These are phyloP conservation scores for Colletotrichum melonis DNA, from an alignment of 2,329 filamentous ascomycete genomes.

Conservation along the genomic window DNA sequence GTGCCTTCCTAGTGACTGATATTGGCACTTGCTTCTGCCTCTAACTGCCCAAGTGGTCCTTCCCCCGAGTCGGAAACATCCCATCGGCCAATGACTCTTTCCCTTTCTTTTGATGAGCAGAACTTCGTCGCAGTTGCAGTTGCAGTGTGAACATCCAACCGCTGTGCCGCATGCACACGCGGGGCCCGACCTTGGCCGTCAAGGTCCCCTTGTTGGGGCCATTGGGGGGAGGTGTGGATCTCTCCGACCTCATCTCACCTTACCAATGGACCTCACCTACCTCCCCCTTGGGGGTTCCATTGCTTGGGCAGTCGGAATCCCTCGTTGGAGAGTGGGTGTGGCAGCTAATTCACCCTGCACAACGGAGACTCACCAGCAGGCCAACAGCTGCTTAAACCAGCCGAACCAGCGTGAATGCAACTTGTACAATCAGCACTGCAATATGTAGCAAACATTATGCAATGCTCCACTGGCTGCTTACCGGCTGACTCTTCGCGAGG, in stretches of 20 bases:
- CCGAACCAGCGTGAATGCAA: not conserved
- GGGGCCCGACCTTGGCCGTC: constrained; percentile 16
- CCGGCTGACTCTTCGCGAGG: not conserved
- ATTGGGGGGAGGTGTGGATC: not conserved
- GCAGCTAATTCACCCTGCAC: not conserved
- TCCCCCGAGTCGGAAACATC: not conserved
- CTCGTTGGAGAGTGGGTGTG: not conserved
- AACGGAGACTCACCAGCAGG: too few relatives aligned
- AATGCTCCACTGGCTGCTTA: not conserved
- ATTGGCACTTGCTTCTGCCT: not conserved
- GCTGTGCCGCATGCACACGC: constrained; percentile 21
- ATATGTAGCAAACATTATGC: not conserved
- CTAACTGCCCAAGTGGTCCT: not conserved
- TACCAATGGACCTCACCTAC: too few relatives aligned
- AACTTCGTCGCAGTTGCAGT: not conserved
- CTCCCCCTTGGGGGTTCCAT: too few relatives aligned
- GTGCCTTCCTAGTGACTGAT: not conserved
- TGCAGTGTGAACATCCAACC: not conserved
- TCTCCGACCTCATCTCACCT: constrained; percentile 1
- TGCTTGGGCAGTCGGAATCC: not conserved
- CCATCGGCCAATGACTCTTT: constrained; percentile 8
- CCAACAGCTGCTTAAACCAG: not conserved
- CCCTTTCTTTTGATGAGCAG: not conserved
- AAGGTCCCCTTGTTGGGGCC: constrained; percentile 6
- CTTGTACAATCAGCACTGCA: not conserved